Evolutionary conservation across 805 yeast genomes (phyloP), one percentile per base, ranked within the genome.

Genomic region (Pichia nakasei): DNA sequence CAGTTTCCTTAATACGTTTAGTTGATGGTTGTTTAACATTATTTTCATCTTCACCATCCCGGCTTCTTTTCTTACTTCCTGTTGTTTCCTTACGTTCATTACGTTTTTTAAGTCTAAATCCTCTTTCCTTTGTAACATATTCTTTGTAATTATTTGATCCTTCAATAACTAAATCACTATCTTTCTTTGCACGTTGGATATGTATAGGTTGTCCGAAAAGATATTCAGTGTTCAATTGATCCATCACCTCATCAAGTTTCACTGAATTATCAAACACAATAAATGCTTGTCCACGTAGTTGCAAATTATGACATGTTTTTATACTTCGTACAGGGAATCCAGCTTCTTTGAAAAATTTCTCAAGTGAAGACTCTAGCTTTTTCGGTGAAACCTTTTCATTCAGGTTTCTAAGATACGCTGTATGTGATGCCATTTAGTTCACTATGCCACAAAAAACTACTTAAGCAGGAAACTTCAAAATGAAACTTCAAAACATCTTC

Each of bases 231-330:
- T 75, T 64, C 33, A 73, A 51, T 17, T 55, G 60, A n/a, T 65
- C 63, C 3, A 72, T 55, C 0, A 82, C 83, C 35, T 55, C 53
- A 4, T 56, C 45, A 1, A 88, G 79, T 5, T 64, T 60, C 3
- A 65, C 65, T 1, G 54, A 52, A 18, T 59, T 55, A 4, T 63
- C 68, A 42, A 79, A 76, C 0, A 85, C 75, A 6, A 86, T 69
- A 58, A 85, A 86, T 1, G 95, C 95, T 59, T 86, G 95, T 2
- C 96, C 96, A 45, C 81, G 72, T 73, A 82, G 69, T 48, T 68
- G 72, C n/a, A 85, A 53, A 51, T 77, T 80, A 47, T 72, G 73
- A 45, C 76, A 78, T 1, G 85, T 76, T 2, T 73, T 65, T 12
- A 85, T 61, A 26, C 71, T 73, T 15, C 69, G 44, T 1, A 55